phyloP scores from a whole-genome alignment of 768 basidiomycete genomes.

The Sarcodon aspratus region DNA sequence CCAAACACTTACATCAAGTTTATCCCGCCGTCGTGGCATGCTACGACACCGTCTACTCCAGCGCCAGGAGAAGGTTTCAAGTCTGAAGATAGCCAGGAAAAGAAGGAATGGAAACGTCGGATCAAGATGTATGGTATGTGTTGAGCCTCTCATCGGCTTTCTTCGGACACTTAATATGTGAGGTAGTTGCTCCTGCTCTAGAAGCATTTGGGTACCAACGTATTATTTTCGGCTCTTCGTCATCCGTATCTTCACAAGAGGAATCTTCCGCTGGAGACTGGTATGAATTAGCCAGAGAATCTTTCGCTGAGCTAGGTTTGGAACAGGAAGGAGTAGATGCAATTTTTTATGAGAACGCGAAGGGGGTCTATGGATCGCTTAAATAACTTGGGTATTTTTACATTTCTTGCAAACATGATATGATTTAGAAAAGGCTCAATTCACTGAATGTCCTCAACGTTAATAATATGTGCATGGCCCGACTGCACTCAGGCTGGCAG shows the following conservation, averaged over 20 bases:
- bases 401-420: too few relatives aligned
- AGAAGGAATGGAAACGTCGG: conserved; percentile 50
- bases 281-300: conserved; percentile 75
- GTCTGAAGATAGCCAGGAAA: conserved; percentile 25
- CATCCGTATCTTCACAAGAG: conserved; percentile 36
- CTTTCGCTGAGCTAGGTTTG: conserved; percentile 66
- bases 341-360: conserved; percentile 51
- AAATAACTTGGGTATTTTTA: too few relatives aligned
- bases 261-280: conserved; percentile 50
- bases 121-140: conserved; percentile 81
- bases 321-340: conserved; percentile 71
- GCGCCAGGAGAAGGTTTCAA: conserved; percentile 20
- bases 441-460: too few relatives aligned
- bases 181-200: conserved; percentile 63
- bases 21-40: conserved; percentile 66
- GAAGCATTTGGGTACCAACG: conserved; percentile 81
- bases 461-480: too few relatives aligned
- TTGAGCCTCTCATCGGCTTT: neutral
- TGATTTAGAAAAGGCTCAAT: too few relatives aligned
- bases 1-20: conserved; percentile 66
- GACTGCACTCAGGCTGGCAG: too few relatives aligned
- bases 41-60: conserved; percentile 38
- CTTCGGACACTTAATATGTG: conserved; percentile 3
- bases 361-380: conserved; percentile 25
- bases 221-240: conserved; percentile 75